Conservation (phyloP, 2,329 filamentous ascomycete species). For the Cytospora leucostoma region DNA sequence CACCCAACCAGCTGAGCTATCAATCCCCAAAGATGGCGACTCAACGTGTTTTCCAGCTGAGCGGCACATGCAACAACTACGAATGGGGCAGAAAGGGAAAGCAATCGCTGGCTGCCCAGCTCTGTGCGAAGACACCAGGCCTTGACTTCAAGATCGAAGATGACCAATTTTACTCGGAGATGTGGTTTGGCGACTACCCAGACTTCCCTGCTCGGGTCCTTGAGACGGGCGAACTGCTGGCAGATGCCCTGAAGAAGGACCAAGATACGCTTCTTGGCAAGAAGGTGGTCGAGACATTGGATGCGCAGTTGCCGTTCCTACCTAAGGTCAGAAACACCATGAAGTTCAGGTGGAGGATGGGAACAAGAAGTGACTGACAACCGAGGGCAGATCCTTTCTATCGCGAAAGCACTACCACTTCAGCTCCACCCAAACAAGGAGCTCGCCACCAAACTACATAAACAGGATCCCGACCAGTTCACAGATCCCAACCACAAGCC, state of each 20-base stretch:
- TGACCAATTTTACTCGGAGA: constrained; percentile 61
- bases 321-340: constrained; percentile 56
- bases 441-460: constrained; percentile 64
- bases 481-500: constrained; percentile 77
- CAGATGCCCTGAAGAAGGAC: constrained; percentile 63
- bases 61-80: constrained; percentile 58
- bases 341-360: accelerated
- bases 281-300: constrained; percentile 61
- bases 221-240: constrained; percentile 62
- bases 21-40: constrained; percentile 9
- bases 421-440: constrained; percentile 75
- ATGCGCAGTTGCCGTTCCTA: constrained; percentile 68
- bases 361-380: not conserved
- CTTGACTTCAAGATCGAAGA: constrained; percentile 65
- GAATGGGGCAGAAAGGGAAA: constrained; percentile 71
- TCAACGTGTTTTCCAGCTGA: constrained; percentile 46
- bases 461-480: constrained; percentile 64
- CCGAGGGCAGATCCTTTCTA: constrained; percentile 62
- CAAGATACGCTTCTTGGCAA: constrained; percentile 65
- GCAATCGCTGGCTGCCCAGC: constrained; percentile 63
- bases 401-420: constrained; percentile 72
- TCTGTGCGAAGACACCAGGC: constrained; percentile 66
- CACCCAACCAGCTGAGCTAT: not conserved
- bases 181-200: constrained; percentile 80
- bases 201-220: constrained; percentile 67